A percentile compares a stretch with the other conserved stretches of the same genome.
phyloP scores from a whole-genome alignment of 805 yeast genomes.

The Yamadazyma tumulicola region DNA sequence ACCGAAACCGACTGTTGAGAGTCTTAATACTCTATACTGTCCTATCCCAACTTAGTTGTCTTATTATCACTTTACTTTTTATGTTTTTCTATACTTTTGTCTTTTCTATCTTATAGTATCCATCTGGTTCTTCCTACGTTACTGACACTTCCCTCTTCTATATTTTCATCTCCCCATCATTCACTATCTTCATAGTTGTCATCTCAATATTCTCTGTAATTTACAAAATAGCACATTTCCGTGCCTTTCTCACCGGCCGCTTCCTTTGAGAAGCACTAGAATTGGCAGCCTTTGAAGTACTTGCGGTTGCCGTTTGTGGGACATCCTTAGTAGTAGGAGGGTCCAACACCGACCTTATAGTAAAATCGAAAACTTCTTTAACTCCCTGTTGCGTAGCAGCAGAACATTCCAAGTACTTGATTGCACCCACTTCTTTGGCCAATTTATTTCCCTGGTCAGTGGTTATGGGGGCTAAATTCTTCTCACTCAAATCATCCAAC shows the following conservation, averaged over 20 bases:
- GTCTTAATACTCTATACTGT: no score
- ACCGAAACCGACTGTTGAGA: no score
- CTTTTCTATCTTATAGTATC: no score
- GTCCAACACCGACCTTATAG: conserved; percentile 65
- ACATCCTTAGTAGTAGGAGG: conserved; percentile 36
- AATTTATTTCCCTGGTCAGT: conserved; percentile 58
- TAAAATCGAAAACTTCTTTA: conserved; percentile 77
- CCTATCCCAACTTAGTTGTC: no score
- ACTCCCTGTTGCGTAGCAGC: conserved; percentile 88
- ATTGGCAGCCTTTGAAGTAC: conserved; percentile 8
- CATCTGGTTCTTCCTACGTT: no score
- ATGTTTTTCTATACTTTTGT: no score
- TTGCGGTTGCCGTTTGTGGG: conserved; percentile 11
- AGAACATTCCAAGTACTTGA: conserved; percentile 80
- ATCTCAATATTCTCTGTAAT: no score
- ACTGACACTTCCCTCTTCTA: no score
- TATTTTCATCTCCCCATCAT: no score
- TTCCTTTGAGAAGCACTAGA: conserved; percentile 13
- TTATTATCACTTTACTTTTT: no score
- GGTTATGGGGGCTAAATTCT: conserved; percentile 60
- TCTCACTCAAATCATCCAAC: conserved; percentile 62
- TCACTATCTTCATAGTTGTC: no score
- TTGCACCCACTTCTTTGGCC: conserved; percentile 70
- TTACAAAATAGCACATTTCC: conserved; percentile 40
- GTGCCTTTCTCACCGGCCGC: conserved; percentile 31